A percentile compares a stretch with the other conserved stretches of the same genome.
Conservation (phyloP, 2,329 filamentous ascomycete species). For the Knoxdaviesia capensis region DNA sequence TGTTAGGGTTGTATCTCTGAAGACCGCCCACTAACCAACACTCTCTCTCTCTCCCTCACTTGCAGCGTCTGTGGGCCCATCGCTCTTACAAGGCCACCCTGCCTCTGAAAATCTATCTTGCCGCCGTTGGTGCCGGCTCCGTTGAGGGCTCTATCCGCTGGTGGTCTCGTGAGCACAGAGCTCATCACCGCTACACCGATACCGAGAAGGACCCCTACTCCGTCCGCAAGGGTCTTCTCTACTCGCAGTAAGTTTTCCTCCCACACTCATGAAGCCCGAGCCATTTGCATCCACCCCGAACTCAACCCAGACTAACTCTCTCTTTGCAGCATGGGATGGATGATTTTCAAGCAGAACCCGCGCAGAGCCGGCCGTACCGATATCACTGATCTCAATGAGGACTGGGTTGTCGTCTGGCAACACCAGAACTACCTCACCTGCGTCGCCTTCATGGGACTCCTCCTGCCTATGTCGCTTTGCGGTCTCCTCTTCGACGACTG, state of each 20-base stretch:
- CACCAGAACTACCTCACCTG: constrained; percentile 72
- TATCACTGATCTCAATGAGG: constrained; percentile 74
- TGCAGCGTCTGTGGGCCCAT: constrained; percentile 66
- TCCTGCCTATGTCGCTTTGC: constrained; percentile 56
- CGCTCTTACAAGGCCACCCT: constrained; percentile 60
- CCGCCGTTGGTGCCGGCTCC: constrained; percentile 61
- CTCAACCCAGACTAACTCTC: no score
- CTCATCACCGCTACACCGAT: constrained; percentile 82
- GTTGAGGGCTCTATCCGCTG: constrained; percentile 74
- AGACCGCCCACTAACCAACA: not conserved
- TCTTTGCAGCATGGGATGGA: constrained; percentile 47
- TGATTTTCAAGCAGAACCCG: constrained; percentile 85
- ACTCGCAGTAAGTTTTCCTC: constrained; percentile 26
- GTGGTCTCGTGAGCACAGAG: constrained; percentile 76
- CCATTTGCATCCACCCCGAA: no score
- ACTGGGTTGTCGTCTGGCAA: constrained; percentile 70
- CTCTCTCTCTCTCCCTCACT: constrained; percentile 8
- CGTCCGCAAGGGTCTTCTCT: constrained; percentile 69
- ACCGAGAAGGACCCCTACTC: constrained; percentile 86
- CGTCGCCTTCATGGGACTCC: constrained; percentile 55
- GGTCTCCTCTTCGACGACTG: constrained; percentile 68
- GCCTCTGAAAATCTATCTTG: constrained; percentile 65
- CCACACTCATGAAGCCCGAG: no score
- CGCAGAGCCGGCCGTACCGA: constrained; percentile 77
- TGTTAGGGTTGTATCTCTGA: not conserved